These are phyloP conservation scores for Plasmodium billcollinsi DNA, from an alignment of 169 alveolate genomes.

Conservation along the genomic window DNA sequence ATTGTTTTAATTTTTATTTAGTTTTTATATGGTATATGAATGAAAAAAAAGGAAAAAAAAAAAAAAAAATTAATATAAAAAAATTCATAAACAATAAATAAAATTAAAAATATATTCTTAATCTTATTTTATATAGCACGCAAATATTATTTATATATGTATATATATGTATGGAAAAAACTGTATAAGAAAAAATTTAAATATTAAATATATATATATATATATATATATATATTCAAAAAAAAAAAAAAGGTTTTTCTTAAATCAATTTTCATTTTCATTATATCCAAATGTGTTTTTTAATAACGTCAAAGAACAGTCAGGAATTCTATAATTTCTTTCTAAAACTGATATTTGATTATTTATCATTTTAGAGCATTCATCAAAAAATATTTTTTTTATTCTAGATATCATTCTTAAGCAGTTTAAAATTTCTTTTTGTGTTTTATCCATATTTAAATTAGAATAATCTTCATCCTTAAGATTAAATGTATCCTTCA, in stretches of 20 bases:
- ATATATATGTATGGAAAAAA: not conserved
- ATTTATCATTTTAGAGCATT: conserved; percentile 73
- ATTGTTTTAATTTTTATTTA: no score
- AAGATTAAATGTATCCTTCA: conserved; percentile 47
- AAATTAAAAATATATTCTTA: no score
- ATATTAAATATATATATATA: conserved; percentile 7
- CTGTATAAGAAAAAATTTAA: conserved; percentile 6
- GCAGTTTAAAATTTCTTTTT: conserved; percentile 62
- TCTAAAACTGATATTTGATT: conserved; percentile 57
- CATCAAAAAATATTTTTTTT: conserved; percentile 67
- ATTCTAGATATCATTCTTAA: conserved; percentile 64
- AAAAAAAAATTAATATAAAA: no score
- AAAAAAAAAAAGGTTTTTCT: not conserved
- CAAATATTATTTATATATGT: not conserved
- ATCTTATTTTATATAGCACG: no score
- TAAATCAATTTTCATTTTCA: not conserved
- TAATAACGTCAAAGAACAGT: conserved; percentile 40
- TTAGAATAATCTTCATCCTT: conserved; percentile 34
- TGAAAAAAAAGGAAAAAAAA: no score
- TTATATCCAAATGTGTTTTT: conserved; percentile 52
- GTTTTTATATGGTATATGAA: no score
- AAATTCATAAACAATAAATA: no score
- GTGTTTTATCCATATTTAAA: conserved; percentile 30
- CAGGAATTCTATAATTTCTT: conserved; percentile 65
- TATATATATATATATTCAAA: not conserved